A percentile compares a stretch with the other conserved stretches of the same genome.
Evolutionary conservation across 176 grass and related monocot species (phyloP).

Genomic region (Oryza longistaminata): DNA sequence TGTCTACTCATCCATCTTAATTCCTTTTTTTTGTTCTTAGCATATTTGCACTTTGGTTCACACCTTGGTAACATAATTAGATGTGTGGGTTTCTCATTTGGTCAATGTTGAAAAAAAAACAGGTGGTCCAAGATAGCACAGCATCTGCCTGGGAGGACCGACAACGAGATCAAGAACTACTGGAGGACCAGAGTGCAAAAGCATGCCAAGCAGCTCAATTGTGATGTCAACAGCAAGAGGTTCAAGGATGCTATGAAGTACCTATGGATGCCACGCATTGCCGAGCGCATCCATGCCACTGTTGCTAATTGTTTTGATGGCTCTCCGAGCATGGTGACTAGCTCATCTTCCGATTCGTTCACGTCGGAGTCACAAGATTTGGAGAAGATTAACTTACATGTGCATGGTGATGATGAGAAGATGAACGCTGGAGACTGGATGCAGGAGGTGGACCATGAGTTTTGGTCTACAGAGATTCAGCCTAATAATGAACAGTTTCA

Average conservation of each 20-base stretch:
- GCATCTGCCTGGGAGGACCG: conserved; percentile 48
- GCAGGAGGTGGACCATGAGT: conserved; percentile 18
- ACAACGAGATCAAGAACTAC: conserved; percentile 75
- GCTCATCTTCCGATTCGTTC: conserved; percentile 29
- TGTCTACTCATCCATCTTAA: neutral
- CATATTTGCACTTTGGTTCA: neutral
- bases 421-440: neutral
- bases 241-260: conserved; percentile 53
- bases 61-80: neutral
- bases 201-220: conserved; percentile 52
- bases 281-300: conserved; percentile 24
- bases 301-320: neutral
- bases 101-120: too few relatives aligned
- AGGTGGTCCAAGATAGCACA: conserved; percentile 68
- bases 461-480: conserved; percentile 22
- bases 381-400: neutral
- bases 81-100: neutral
- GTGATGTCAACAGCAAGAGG: conserved; percentile 44
- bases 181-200: conserved; percentile 64
- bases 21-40: neutral
- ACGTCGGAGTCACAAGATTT: conserved; percentile 7
- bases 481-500: neutral
- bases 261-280: conserved; percentile 52
- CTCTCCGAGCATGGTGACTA: neutral
- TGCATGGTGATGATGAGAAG: neutral